Conservation (phyloP, 805 yeast species). For the Pichia cephalocereana region DNA sequence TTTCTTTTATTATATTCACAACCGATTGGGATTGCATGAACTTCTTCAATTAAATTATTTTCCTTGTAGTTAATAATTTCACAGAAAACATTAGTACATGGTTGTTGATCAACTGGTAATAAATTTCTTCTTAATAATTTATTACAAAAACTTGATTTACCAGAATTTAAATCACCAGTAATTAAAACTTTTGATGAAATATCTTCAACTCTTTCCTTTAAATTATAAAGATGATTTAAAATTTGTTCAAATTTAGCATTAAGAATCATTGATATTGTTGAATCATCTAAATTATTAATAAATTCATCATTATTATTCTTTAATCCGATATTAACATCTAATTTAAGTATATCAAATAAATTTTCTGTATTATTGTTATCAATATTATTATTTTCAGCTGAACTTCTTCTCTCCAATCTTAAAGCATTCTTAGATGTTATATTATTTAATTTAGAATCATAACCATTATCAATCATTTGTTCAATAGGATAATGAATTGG, state of each 20-base stretch:
- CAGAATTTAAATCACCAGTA: conserved; percentile 95
- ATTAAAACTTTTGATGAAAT: conserved; percentile 89
- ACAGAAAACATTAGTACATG: conserved; percentile 93
- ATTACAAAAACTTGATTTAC: conserved; percentile 93
- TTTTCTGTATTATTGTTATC: background rate
- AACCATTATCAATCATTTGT: conserved; percentile 4
- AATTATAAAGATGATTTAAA: conserved; percentile 54
- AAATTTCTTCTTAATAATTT: conserved; percentile 69
- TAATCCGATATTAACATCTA: conserved; percentile 52
- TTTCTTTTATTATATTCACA: conserved; percentile 42
- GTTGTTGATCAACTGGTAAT: conserved; percentile 95
- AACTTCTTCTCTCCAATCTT: background rate
- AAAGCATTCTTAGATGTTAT: conserved; percentile 45
- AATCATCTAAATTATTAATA: conserved; percentile 51
- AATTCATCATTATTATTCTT: conserved; percentile 26
- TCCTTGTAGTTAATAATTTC: conserved; percentile 82
- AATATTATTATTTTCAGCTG: background rate
- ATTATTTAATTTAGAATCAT: conserved; percentile 34
- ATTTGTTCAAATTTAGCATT: conserved; percentile 60
- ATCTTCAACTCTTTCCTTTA: conserved; percentile 81
- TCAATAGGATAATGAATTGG: conserved; percentile 56
- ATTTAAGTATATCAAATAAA: conserved; percentile 52
- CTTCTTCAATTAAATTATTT: conserved; percentile 74
- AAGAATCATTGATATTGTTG: conserved; percentile 59
- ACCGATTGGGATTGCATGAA: conserved; percentile 76